Evolutionary conservation across 192 early-diverging fungal genomes (phyloP).

Genomic region (Lobosporangium transversale): DNA sequence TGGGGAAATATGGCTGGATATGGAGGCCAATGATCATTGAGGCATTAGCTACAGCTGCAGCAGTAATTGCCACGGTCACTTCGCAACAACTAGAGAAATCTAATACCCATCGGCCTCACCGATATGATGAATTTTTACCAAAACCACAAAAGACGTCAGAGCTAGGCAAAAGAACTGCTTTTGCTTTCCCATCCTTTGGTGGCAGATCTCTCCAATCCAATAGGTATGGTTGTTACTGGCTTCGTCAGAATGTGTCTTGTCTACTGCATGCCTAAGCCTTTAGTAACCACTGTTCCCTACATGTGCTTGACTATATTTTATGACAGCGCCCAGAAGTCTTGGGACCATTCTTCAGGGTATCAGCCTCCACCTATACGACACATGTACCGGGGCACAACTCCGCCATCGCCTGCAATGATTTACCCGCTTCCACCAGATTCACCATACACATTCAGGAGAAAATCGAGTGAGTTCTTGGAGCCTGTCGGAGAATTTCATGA

Average conservation of each 20-base stretch:
- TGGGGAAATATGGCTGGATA: conserved; percentile 25
- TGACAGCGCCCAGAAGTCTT: too few species aligned
- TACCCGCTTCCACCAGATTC: conserved; percentile 34
- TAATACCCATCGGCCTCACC: background rate
- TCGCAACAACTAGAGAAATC: background rate
- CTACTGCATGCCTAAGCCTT: too few species aligned
- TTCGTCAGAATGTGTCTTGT: background rate
- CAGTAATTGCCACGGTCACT: conserved; percentile 27
- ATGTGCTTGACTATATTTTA: too few species aligned
- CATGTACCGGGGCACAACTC: conserved; percentile 18
- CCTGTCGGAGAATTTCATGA: conserved; percentile 48
- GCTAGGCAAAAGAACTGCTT: background rate
- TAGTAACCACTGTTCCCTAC: too few species aligned
- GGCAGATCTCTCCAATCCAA: background rate
- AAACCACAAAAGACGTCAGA: background rate
- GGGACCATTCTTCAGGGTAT: background rate
- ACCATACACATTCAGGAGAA: conserved; percentile 33
- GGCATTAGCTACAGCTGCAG: conserved; percentile 42
- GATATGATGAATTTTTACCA: conserved; percentile 17
- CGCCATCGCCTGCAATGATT: background rate
- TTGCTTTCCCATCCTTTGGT: background rate
- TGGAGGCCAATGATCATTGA: conserved; percentile 29
- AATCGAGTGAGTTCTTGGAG: conserved; percentile 35
- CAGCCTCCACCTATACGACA: conserved; percentile 14
- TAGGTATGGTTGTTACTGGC: background rate